Evolutionary conservation across 140 eudicot species (phyloP).

Genomic region (Senecio squalidus): DNA sequence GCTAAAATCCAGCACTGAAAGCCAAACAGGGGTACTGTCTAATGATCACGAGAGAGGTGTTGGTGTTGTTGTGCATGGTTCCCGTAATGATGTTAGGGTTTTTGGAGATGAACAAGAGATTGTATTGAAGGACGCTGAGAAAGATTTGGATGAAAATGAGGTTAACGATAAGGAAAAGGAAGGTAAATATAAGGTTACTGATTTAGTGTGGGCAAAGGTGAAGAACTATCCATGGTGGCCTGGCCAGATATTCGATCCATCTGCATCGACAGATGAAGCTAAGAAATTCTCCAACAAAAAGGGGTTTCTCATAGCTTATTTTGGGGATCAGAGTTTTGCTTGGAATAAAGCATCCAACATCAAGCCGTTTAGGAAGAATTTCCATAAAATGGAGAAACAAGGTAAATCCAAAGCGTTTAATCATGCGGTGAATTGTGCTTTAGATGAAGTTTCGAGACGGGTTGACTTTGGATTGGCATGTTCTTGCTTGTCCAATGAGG

Average conservation of each 20-base stretch:
- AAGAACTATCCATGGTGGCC: slow-evolving; percentile 97
- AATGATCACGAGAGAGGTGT: slow-evolving; percentile 3
- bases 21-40: slow-evolving; percentile 2
- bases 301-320: slow-evolving; percentile 54
- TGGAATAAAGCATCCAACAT: slow-evolving; percentile 58
- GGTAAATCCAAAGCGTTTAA: slow-evolving; percentile 39
- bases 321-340: slow-evolving; percentile 70
- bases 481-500: slow-evolving; percentile 49
- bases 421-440: slow-evolving; percentile 64
- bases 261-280: slow-evolving; percentile 62
- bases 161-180: slow-evolving; percentile 38
- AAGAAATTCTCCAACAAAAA: slow-evolving; percentile 42
- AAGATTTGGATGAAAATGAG: slow-evolving; percentile 15
- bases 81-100: slow-evolving; percentile 34
- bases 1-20: slow-evolving; percentile 7
- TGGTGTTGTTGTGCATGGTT: slow-evolving; percentile 7
- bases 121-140: slow-evolving; percentile 15
- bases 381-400: slow-evolving; percentile 60
- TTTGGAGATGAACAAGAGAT: slow-evolving; percentile 21
- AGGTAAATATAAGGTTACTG: slow-evolving; percentile 44
- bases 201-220: slow-evolving; percentile 92
- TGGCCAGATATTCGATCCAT: slow-evolving; percentile 72
- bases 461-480: slow-evolving; percentile 69
- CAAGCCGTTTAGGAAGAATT: slow-evolving; percentile 63
- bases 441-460: slow-evolving; percentile 68